phyloP scores from a whole-genome alignment of 306 rosid genomes.

The Luffa acutangula region DNA sequence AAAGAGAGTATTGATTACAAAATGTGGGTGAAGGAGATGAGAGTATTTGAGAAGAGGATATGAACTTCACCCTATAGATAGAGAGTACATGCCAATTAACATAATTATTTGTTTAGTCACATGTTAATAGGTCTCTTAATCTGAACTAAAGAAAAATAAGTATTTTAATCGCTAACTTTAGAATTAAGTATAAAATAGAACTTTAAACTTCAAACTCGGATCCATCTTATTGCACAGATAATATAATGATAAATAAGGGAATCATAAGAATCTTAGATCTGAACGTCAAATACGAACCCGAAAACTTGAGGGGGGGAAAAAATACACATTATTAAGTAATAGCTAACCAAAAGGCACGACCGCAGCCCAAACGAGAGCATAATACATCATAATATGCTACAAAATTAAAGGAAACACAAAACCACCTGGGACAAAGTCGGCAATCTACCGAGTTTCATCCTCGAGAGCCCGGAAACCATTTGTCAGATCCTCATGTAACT shows the following conservation, averaged over 20 bases:
- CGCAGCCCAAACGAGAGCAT: neutral
- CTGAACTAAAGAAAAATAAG: no score
- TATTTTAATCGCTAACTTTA: no score
- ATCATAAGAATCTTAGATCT: neutral
- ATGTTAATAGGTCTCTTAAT: no score
- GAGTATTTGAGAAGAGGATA: no score
- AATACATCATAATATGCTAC: neutral
- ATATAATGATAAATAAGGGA: neutral
- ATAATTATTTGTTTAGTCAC: no score
- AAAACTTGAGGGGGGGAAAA: neutral
- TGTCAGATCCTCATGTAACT: conserved; percentile 78
- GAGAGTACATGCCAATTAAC: no score
- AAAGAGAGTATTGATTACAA: no score
- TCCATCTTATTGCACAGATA: conserved; percentile 3
- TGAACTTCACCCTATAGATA: no score
- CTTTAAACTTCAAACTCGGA: neutral
- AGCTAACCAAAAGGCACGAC: neutral
- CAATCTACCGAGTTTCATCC: conserved; percentile 76
- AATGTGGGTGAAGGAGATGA: no score
- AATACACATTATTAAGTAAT: neutral
- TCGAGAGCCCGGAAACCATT: conserved; percentile 96
- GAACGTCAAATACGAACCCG: conserved; percentile 1
- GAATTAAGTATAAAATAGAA: no score
- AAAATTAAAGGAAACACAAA: neutral
- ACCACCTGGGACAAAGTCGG: neutral